Base-by-base conservation (phyloP, 306 rosid genomes). In the Cucurbita argyrosperma region DNA sequence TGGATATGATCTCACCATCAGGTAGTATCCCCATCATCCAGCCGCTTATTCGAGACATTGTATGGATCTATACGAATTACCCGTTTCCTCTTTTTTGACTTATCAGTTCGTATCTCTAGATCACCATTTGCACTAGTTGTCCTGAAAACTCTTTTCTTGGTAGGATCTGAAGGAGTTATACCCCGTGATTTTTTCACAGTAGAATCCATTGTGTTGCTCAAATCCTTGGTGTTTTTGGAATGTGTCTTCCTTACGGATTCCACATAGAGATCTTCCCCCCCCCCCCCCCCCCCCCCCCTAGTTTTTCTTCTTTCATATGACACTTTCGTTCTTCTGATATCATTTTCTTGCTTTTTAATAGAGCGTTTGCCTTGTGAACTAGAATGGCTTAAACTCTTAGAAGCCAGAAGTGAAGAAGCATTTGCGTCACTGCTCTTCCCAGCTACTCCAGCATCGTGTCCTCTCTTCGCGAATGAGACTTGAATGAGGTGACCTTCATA, bases 41-140 rank as follows among this genome's bases (percentile, higher is more conserved):
- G 78, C 71, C 98, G 86, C 84, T 94, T 94, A 80, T 94, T 90
- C 73, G 97, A 90, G 80, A 83, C 83, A 78, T 94, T 96, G 79
- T 80, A n/a, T 0, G 90, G 96, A 68, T 89, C 92, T 47, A 87
- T 38, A 70, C 73, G 89, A 71, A 94, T 90, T 9, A 78, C 78
- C 78, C 85, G 85, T 82, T 90, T 89, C 78, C 71, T 87, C 93
- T 75, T 94, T 88, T 62, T 87, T 62, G 85, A 86, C 70, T 70
- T 82, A 72, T 78, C 90, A 79, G 64, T 82, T 39, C 7, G 63
- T 21, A 15, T 68, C 81, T 84, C 83, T 1, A 76, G 55, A 79
- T 82, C 84, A 53, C 80, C 88, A 50, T 63, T 80, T 65, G 60
- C 50, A 70, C 72, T 74, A 10, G 77, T 80, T 74, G 82, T 83